Evolutionary conservation across 2,329 filamentous ascomycete genomes (phyloP).

Genomic region (Fusarium sp.): DNA sequence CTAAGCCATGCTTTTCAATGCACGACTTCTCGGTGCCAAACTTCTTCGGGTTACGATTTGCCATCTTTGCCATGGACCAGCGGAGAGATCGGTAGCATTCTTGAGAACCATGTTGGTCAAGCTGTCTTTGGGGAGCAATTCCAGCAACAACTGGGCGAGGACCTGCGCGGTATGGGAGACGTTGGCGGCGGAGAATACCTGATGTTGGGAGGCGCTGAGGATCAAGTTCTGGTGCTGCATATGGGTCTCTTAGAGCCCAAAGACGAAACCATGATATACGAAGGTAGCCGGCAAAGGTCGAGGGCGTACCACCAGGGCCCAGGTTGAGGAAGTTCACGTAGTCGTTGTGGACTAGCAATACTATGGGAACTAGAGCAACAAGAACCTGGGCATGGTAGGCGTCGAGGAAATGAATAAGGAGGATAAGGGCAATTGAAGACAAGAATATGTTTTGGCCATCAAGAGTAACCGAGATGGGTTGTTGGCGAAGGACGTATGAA

Average conservation of each 20-base stretch:
- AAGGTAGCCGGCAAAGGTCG: conserved; percentile 78
- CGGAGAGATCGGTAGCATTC: conserved; percentile 67
- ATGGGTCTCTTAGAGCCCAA: conserved; percentile 77
- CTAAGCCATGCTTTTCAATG: conserved; percentile 84
- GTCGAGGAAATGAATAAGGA: conserved; percentile 64
- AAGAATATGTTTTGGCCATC: conserved; percentile 61
- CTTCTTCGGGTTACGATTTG: conserved; percentile 55
- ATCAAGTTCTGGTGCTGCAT: conserved; percentile 66
- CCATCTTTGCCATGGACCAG: conserved; percentile 63
- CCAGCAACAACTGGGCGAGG: conserved; percentile 75
- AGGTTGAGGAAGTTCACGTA: conserved; percentile 81
- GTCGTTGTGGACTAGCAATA: conserved; percentile 72
- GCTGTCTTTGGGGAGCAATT: conserved; percentile 84
- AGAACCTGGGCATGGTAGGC: conserved; percentile 61
- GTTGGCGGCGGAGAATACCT: conserved; percentile 66
- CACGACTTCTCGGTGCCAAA: conserved; percentile 76
- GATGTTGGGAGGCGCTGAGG: conserved; percentile 61
- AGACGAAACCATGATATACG: conserved; percentile 78
- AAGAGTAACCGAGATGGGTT: conserved; percentile 65
- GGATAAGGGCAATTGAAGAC: conserved; percentile 58
- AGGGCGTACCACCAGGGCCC: conserved; percentile 83
- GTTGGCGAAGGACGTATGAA: conserved; percentile 50
- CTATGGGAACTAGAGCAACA: conserved; percentile 60
- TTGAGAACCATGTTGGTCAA: conserved; percentile 70
- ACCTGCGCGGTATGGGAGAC: conserved; percentile 71